Base-by-base conservation (phyloP, 495 filamentous ascomycete species). In the Massariosphaeria phaeospora region DNA sequence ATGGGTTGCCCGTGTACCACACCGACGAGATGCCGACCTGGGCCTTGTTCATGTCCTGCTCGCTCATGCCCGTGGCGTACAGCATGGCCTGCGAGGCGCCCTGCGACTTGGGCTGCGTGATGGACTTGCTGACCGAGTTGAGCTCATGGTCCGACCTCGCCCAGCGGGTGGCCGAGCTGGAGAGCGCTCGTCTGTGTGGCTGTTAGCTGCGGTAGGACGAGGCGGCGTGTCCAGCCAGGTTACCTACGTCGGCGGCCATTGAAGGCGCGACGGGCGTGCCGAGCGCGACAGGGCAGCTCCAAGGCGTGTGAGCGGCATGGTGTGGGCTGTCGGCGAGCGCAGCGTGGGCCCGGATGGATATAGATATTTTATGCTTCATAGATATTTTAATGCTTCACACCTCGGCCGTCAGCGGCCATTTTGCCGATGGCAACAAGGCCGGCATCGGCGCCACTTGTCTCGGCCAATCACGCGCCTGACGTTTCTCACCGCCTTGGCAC, bases 81-180 rank as follows among this genome's bases (percentile, higher is more conserved):
- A 98, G 78, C 93, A 98, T 98, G 52, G 94, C 94, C 76, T 98
- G 93, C 27, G 91, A 96, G 36, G 94, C 93, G 64, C 93, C 93
- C 76, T 98, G 93, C 23, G 93, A 88, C 71, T 91, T 96, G 60
- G 89, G 94, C 70, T 96, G 89, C 34, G 93, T 97, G 76, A 98
- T 85, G 65, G 76, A 65, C 42, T 80, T 75, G 46, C 91, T 95
- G 70, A 87, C 78, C 70, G 83, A 85, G 78, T 97, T 97, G 24
- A 66, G 36, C 24, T 59, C 63, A 23, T 50, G 33, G 23, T 63
- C 55, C 2, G 50, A 39, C 30, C 52, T 49, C 8, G 44, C 36
- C 35, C 24, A 41, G 46, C 49, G 59, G 36, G 31, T 10, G 21
- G 55, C 26, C 4, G 59, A 63, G 55, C 47, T 66, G 12, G 59